Base-by-base conservation (phyloP, 805 yeast species). In the Sungouiozyma ichnusensis region DNA sequence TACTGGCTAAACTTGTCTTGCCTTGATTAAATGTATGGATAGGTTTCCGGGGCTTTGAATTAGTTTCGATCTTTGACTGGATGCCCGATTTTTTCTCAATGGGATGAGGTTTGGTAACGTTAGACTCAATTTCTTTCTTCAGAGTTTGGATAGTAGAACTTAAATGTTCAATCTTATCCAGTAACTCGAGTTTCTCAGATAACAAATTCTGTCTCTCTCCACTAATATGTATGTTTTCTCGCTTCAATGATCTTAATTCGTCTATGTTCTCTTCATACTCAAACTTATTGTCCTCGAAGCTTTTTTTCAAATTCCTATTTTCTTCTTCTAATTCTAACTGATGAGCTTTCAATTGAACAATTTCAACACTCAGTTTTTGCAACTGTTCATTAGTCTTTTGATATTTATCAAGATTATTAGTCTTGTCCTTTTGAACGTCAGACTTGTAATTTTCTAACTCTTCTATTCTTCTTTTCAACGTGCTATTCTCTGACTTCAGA, bases 281-380 rank as follows among this genome's bases (percentile, higher is more conserved):
- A 9, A 20, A 19, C 36, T 40, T 48, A 36, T 47, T 44, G 31
- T 48, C 49, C 14, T 52, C 58, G 15, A 48, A 36, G 14, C 27
- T 38, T 18, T 33, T 52, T 41, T 46, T 55, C 38, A 54, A 39
- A 15, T 46, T 53, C 36, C 58, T 44, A 40, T 55, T 55, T 7
- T 56, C 53, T 34, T 59, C 59, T 36, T 52, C 57, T 13, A 52
- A 38, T 43, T 57, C 55, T 27, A 55, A 41, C 36, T 51, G 60
- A 37, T 47, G 54, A 6, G 59, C 57, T 37, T 53, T 55, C n/a
- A 54, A 20, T 39, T 53, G 61, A 35, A 53, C 55, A n/a, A 55
- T 40, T 35, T 62, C 54, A 14, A 53, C 53, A 46, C 61, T 47
- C 20, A 50, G n/a, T 44, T 52, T 52, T 48, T 64, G 55, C 36